phyloP scores from a whole-genome alignment of 768 basidiomycete genomes.

The Tylopilus intermedius region DNA sequence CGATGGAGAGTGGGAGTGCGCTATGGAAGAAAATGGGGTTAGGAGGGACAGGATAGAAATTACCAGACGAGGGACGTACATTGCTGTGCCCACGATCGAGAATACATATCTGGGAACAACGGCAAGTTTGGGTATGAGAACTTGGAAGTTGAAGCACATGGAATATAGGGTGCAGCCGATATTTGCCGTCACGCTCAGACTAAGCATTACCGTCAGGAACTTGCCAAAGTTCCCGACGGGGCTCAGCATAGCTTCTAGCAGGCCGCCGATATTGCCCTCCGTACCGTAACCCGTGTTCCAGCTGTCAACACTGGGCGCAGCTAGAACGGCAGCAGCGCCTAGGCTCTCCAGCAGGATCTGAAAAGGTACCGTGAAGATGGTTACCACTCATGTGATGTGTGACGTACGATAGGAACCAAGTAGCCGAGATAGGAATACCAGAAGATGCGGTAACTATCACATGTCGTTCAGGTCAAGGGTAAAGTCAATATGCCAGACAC shows the following conservation, averaged over 20 bases:
- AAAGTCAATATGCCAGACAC: neutral
- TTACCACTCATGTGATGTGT: conserved; percentile 11
- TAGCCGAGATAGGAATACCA: conserved; percentile 63
- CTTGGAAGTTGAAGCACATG: conserved; percentile 67
- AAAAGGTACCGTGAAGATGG: neutral
- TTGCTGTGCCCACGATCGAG: conserved; percentile 57
- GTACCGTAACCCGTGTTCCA: conserved; percentile 53
- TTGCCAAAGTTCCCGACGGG: conserved; percentile 66
- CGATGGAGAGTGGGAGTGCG: conserved; percentile 61
- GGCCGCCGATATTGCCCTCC: conserved; percentile 57
- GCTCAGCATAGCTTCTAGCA: conserved; percentile 55
- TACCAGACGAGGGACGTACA: conserved; percentile 41
- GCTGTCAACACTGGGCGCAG: conserved; percentile 48
- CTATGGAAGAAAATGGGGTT: conserved; percentile 29
- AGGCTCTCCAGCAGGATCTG: conserved; percentile 46
- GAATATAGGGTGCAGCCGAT: conserved; percentile 83
- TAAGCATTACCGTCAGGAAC: conserved; percentile 65
- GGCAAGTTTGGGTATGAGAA: conserved; percentile 54
- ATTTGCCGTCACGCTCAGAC: conserved; percentile 75
- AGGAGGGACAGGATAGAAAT: neutral
- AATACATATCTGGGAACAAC: conserved; percentile 68
- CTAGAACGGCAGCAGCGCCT: conserved; percentile 63
- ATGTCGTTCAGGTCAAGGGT: conserved; percentile 7
- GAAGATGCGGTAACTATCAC: conserved; percentile 53
- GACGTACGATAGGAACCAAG: conserved; percentile 52